These are phyloP conservation scores for Aeschynomene evenia DNA, from an alignment of 306 rosid species.

Conservation along the genomic window DNA sequence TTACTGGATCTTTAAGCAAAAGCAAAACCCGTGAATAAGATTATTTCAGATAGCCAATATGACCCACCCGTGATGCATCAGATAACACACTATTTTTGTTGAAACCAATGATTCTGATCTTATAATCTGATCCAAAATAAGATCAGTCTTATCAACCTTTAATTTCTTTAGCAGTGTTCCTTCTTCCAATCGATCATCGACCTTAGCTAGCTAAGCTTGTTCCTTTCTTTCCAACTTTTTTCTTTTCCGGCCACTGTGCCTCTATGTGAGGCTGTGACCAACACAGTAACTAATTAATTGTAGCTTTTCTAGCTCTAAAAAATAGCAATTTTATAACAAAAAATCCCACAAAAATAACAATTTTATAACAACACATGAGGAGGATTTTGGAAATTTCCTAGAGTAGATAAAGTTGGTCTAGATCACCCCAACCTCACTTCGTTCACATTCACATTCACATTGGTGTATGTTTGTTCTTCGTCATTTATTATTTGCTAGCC, in stretches of 20 bases:
- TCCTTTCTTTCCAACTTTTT: neutral
- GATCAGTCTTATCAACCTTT: neutral
- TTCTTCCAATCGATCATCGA: neutral
- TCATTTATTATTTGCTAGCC: neutral
- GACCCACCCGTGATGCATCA: neutral
- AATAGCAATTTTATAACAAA: too few species aligned
- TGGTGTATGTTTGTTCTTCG: neutral
- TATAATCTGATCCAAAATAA: too few species aligned
- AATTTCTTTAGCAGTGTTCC: neutral
- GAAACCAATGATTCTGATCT: constrained; percentile 1
- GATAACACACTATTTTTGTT: neutral
- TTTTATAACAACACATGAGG: neutral
- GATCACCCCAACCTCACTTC: neutral
- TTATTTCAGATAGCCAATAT: neutral
- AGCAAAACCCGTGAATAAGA: neutral
- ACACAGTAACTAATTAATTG: too few species aligned
- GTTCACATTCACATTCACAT: too few species aligned
- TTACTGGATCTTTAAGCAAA: neutral
- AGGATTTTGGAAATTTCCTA: too few species aligned
- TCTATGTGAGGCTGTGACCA: too few species aligned
- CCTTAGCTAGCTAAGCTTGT: too few species aligned
- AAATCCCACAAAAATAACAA: too few species aligned
- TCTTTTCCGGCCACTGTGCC: too few species aligned
- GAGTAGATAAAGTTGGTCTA: too few species aligned
- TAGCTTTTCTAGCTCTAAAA: too few species aligned